These are phyloP conservation scores for Fusarium sterilihyphosum DNA, from an alignment of 2,329 filamentous ascomycete genomes.

Conservation along the genomic window DNA sequence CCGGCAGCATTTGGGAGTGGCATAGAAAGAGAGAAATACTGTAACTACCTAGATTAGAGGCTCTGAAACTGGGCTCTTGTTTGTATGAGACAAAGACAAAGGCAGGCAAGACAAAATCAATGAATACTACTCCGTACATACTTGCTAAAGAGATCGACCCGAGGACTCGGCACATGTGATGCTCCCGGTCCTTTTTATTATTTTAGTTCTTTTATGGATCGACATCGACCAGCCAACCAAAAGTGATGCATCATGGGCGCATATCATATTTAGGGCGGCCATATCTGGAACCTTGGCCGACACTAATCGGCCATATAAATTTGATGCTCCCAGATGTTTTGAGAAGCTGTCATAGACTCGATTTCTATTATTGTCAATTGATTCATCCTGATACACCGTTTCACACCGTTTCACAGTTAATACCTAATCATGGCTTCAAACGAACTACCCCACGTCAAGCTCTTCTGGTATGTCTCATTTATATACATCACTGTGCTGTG, in stretches of 20 bases:
- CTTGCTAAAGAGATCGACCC: constrained; percentile 2
- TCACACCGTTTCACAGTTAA: background rate
- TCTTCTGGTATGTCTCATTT: constrained; percentile 65
- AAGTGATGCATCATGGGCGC: background rate
- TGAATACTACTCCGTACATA: background rate
- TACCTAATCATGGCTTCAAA: constrained; percentile 40
- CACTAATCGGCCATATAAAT: constrained; percentile 16
- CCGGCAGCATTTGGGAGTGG: constrained; percentile 28
- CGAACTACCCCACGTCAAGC: constrained; percentile 64
- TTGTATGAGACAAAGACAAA: constrained; percentile 13
- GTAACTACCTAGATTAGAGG: constrained; percentile 27
- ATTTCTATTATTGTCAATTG: background rate
- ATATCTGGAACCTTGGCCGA: constrained; percentile 19
- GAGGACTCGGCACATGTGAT: constrained; percentile 32
- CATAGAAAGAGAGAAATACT: constrained; percentile 19
- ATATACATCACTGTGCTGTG: background rate
- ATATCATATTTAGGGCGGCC: constrained; percentile 28
- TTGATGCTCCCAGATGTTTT: background rate
- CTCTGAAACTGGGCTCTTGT: constrained; percentile 3
- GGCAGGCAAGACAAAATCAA: background rate
- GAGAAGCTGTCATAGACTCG: background rate
- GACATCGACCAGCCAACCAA: constrained; percentile 12
- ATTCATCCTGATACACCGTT: background rate
- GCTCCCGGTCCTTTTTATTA: background rate
- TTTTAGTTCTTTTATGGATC: constrained; percentile 5